Evolutionary conservation across 1,139 yeast species (phyloP).

Genomic region (Taphrina sp.): DNA sequence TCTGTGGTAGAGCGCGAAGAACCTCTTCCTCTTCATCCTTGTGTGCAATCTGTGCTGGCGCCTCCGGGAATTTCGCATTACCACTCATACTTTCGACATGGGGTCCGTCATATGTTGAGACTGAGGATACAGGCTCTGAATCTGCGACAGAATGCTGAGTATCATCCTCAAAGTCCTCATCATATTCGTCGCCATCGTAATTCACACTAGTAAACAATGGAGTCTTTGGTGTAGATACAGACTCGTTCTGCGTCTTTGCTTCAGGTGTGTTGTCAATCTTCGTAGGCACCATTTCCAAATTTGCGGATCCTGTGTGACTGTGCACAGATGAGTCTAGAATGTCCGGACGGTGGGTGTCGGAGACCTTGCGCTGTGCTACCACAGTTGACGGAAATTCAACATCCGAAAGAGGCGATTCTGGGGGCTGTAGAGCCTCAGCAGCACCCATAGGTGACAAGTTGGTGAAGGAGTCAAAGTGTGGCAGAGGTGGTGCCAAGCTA

Average conservation of each 20-base stretch:
- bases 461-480: constrained; percentile 12
- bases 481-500: constrained; percentile 19
- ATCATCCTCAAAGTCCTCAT: background rate
- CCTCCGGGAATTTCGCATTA: too few species aligned
- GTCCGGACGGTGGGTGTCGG: constrained; percentile 12
- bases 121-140: too few species aligned
- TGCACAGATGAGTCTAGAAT: too few species aligned
- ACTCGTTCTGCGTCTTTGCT: too few species aligned
- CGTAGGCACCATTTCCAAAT: too few species aligned
- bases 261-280: too few species aligned
- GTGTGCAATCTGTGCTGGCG: too few species aligned
- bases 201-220: constrained; percentile 20
- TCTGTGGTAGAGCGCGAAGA: constrained; percentile 2
- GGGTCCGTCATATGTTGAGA: too few species aligned
- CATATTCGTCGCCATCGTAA: constrained; percentile 30
- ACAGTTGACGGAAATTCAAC: background rate
- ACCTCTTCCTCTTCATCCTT: background rate
- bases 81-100: too few species aligned
- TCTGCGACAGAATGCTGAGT: too few species aligned
- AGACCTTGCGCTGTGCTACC: constrained; percentile 15
- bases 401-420: background rate
- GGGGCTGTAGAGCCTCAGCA: background rate
- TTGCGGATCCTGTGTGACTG: too few species aligned
- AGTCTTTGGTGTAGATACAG: too few species aligned
- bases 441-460: background rate